Evolutionary conservation across 495 filamentous ascomycete genomes (phyloP).

Genomic region (Penicillium ucsense): DNA sequence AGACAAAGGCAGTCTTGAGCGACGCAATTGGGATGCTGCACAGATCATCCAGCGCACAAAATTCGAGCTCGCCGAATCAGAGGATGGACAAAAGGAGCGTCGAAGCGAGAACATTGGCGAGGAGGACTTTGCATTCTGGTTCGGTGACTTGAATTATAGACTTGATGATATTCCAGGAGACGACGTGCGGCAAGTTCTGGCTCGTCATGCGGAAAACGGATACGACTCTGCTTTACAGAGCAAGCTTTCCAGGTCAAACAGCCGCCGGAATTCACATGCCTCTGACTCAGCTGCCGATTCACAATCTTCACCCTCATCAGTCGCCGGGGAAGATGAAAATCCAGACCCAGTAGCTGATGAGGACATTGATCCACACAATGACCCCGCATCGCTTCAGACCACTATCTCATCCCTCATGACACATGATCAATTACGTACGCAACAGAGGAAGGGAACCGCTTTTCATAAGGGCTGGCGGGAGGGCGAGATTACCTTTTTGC

Average conservation of each 20-base stretch:
- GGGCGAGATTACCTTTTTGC: constrained; percentile 78
- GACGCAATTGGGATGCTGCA: constrained; percentile 80
- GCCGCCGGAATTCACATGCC: constrained; percentile 10
- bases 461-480: constrained; percentile 91
- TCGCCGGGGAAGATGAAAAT: neutral
- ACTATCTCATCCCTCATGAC: constrained; percentile 77
- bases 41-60: constrained; percentile 65
- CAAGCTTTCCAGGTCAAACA: constrained; percentile 20
- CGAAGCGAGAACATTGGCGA: constrained; percentile 65
- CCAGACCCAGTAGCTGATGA: constrained; percentile 21
- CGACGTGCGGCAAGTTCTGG: constrained; percentile 78
- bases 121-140: constrained; percentile 91
- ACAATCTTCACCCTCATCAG: neutral
- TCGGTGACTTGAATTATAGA: constrained; percentile 94
- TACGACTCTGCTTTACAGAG: constrained; percentile 43
- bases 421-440: constrained; percentile 77
- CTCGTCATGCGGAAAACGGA: constrained; percentile 69
- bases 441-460: constrained; percentile 62
- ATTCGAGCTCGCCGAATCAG: constrained; percentile 60
- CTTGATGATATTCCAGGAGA: constrained; percentile 80
- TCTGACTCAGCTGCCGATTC: neutral
- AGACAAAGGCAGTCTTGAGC: constrained; percentile 65
- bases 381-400: constrained; percentile 65
- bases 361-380: constrained; percentile 35
- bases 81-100: constrained; percentile 38